These are phyloP conservation scores for Sanghuangporus weigelae DNA, from an alignment of 1,284 basidiomycete species.

Conservation along the genomic window DNA sequence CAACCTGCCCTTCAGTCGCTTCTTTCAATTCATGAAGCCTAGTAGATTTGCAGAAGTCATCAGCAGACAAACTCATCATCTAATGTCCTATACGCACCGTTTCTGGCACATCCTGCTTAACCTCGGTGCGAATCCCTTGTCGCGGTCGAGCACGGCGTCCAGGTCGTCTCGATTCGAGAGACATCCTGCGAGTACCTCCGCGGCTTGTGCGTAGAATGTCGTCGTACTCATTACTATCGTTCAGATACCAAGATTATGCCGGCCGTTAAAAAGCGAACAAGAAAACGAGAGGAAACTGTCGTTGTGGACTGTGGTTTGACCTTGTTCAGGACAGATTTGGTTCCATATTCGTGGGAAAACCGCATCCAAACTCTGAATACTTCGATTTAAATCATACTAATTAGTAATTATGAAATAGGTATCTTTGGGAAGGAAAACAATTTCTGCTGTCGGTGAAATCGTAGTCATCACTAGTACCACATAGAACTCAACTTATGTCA, in stretches of 20 bases:
- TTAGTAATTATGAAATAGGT: too few relatives aligned
- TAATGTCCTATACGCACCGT: conserved; percentile 42
- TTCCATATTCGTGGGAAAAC: background rate
- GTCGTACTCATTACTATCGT: background rate
- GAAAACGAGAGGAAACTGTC: background rate
- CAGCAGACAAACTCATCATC: background rate
- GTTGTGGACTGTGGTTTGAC: background rate
- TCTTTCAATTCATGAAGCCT: background rate
- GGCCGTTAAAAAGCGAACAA: background rate
- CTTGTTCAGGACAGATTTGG: background rate
- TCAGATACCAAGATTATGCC: background rate
- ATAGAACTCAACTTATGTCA: too few relatives aligned
- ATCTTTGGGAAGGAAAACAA: too few relatives aligned
- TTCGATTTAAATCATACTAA: too few relatives aligned
- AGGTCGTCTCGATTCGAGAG: conserved; percentile 58
- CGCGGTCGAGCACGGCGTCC: conserved; percentile 53
- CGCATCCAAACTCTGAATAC: background rate
- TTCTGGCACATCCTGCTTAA: conserved; percentile 59
- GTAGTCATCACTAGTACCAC: too few relatives aligned
- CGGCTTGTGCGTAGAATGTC: conserved; percentile 51
- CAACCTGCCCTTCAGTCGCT: background rate
- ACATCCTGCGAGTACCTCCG: conserved; percentile 56
- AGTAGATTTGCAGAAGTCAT: background rate
- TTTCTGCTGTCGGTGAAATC: too few relatives aligned
- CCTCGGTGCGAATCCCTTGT: conserved; percentile 63